Conservation (phyloP, 2,329 filamentous ascomycete genomes). For the Pseudogymnoascus sp. region DNA sequence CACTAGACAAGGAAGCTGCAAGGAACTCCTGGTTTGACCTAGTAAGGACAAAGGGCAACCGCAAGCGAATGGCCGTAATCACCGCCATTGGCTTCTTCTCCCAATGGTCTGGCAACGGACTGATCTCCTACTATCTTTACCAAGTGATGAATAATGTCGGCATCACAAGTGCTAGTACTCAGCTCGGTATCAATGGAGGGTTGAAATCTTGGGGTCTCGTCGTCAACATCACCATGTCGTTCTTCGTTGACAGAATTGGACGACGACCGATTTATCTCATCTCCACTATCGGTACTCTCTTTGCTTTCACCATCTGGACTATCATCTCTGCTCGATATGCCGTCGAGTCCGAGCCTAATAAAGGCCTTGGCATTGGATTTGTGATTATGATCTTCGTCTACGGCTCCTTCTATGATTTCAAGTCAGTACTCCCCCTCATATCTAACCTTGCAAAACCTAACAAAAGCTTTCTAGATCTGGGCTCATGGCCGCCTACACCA, state of each 20-base stretch:
- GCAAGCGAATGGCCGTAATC: slow-evolving; percentile 42
- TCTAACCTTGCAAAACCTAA: background rate
- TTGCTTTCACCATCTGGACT: slow-evolving; percentile 24
- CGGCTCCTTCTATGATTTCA: slow-evolving; percentile 51
- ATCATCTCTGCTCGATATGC: slow-evolving; percentile 33
- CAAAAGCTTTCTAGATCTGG: background rate
- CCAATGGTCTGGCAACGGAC: slow-evolving; percentile 44
- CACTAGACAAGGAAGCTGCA: slow-evolving; percentile 34
- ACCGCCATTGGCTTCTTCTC: slow-evolving; percentile 42
- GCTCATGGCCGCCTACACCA: slow-evolving; percentile 37
- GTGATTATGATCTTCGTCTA: slow-evolving; percentile 53
- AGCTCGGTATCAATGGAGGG: slow-evolving; percentile 21
- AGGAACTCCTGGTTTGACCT: slow-evolving; percentile 36
- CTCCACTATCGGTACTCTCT: slow-evolving; percentile 28
- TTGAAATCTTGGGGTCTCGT: slow-evolving; percentile 25
- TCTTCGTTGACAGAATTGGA: slow-evolving; percentile 27
- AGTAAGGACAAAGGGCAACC: slow-evolving; percentile 41
- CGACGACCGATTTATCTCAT: slow-evolving; percentile 44
- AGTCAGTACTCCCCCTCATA: slow-evolving; percentile 49
- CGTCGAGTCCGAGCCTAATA: slow-evolving; percentile 17
- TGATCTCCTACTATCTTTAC: slow-evolving; percentile 30
- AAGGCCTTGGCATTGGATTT: slow-evolving; percentile 41
- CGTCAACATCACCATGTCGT: slow-evolving; percentile 22
- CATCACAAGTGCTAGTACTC: slow-evolving; percentile 16
- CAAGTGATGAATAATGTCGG: slow-evolving; percentile 18